Evolutionary conservation across 225 moss, liverwort and hornwort genomes (phyloP), one percentile per base, ranked within the genome.

Genomic region (Asterella californica): DNA sequence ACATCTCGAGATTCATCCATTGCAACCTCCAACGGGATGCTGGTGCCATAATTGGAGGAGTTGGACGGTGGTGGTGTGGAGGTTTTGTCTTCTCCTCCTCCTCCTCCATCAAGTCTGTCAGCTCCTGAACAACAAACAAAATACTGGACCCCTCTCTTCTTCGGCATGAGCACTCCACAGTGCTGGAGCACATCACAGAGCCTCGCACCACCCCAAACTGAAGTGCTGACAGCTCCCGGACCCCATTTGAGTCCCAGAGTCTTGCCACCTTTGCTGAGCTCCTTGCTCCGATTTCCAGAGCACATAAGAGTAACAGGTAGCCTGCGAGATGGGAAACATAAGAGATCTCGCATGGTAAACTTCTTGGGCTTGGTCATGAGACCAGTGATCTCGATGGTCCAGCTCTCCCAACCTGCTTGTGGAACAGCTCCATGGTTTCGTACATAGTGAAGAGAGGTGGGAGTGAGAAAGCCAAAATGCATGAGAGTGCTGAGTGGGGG

Each of bases 391-490:
- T 87, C 77, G 9, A 84, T 80, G 15, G 82, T 57, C 87, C 84
- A 84, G 73, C 38, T 66, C 54, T 87, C 87, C 87, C 87, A 87
- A 10, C 72, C 77, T 24, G 77, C 82, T 29, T 80, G 80, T 5
- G 83, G 86, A 1, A 87, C 86, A 14, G 86, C 79, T 22, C 74
- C 81, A 61, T 82, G 87, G 81, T 84, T 87, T 48, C 75, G 84
- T 38, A 87, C 84, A 14, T 60, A 87, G 37, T 87, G 84, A 9
- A 87, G 82, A 10, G 84, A 72, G 0, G 87, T 87, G 29, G 87
- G 86, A 11, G 86, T 87, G 53, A 87, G 32, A 67, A 87, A 87
- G 14, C 86, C 86, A 72, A 87, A 87, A 70, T 87, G 84, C 84
- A 84, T 82, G 22, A 87, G 84, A 50, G 87, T 87, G 37, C 69